Percentiles rank a stretch among this genome's conserved stretches.
phyloP scores from a whole-genome alignment of 257 asterid genomes.

The Hygrophila difformis region DNA sequence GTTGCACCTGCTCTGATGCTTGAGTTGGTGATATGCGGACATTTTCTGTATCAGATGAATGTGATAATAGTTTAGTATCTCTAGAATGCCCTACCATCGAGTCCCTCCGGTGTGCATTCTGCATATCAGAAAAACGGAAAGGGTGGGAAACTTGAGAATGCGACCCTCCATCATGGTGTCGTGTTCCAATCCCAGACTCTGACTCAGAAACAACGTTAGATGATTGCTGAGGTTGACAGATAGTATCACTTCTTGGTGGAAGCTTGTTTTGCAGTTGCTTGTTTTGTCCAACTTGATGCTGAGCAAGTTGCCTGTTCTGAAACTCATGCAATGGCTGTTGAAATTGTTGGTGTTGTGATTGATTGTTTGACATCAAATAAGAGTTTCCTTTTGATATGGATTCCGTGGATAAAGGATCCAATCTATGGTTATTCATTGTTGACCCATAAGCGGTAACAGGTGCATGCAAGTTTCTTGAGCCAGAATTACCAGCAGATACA shows the following conservation, averaged over 20 bases:
- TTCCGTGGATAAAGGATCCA: slow-evolving; percentile 45
- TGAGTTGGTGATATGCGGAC: slow-evolving; percentile 36
- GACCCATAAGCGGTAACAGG: slow-evolving; percentile 52
- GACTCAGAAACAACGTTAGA: slow-evolving; percentile 37
- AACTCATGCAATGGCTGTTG: slow-evolving; percentile 55
- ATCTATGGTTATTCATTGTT: slow-evolving; percentile 41
- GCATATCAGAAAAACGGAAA: slow-evolving; percentile 50
- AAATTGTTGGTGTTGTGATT: slow-evolving; percentile 40
- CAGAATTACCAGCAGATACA: slow-evolving; percentile 45
- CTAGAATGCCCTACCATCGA: slow-evolving; percentile 43
- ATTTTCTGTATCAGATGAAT: slow-evolving; percentile 37
- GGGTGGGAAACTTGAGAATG: slow-evolving; percentile 51
- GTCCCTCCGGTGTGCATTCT: slow-evolving; percentile 46
- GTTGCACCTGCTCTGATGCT: slow-evolving; percentile 48
- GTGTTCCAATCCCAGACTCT: slow-evolving; percentile 46
- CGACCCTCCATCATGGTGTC: slow-evolving; percentile 34
- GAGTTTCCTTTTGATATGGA: slow-evolving; percentile 45
- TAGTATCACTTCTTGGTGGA: slow-evolving; percentile 39
- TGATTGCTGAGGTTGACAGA: slow-evolving; percentile 47
- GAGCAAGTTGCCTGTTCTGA: slow-evolving; percentile 53
- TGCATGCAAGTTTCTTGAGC: slow-evolving; percentile 46
- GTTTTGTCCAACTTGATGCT: slow-evolving; percentile 54
- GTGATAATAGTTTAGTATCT: slow-evolving; percentile 40
- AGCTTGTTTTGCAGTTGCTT: slow-evolving; percentile 58
- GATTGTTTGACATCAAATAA: slow-evolving; percentile 32